phyloP scores from a whole-genome alignment of 805 yeast species.

The Wickerhamomyces xylosicus region DNA sequence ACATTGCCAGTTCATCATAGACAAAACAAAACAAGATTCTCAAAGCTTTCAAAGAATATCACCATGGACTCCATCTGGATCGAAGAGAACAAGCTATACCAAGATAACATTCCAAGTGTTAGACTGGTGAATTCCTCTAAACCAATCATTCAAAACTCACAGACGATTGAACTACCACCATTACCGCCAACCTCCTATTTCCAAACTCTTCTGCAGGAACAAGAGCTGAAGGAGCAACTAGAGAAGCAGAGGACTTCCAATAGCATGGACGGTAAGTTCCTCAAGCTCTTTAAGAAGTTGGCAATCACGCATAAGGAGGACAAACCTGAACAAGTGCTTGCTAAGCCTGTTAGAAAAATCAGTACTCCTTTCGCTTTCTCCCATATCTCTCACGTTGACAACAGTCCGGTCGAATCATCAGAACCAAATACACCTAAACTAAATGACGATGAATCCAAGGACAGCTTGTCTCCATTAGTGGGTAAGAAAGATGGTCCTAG shows the following conservation, averaged over 20 bases:
- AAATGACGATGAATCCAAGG: background rate
- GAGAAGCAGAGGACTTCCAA: background rate
- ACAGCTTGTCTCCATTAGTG: background rate
- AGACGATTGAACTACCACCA: constrained; percentile 27
- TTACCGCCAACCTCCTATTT: constrained; percentile 20
- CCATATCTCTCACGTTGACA: constrained; percentile 30
- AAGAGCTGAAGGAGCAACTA: constrained; percentile 1
- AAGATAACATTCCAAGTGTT: constrained; percentile 18
- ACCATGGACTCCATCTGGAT: constrained; percentile 32
- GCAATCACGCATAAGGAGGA: constrained; percentile 12
- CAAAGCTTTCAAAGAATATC: too few relatives aligned
- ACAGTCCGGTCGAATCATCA: constrained; percentile 1
- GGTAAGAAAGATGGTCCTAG: background rate
- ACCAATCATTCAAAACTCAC: constrained; percentile 22
- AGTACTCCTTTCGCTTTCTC: constrained; percentile 29
- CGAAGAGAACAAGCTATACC: constrained; percentile 29
- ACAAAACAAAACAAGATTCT: too few relatives aligned
- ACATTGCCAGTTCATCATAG: too few relatives aligned
- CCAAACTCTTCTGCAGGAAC: constrained; percentile 4
- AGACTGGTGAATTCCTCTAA: constrained; percentile 23
- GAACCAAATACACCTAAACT: background rate
- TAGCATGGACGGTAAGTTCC: constrained; percentile 14
- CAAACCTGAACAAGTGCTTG: constrained; percentile 4
- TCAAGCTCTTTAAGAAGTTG: constrained; percentile 22
- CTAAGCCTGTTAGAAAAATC: constrained; percentile 15